phyloP scores from a whole-genome alignment of 257 asterid genomes.

The Anisodus acutangulus region DNA sequence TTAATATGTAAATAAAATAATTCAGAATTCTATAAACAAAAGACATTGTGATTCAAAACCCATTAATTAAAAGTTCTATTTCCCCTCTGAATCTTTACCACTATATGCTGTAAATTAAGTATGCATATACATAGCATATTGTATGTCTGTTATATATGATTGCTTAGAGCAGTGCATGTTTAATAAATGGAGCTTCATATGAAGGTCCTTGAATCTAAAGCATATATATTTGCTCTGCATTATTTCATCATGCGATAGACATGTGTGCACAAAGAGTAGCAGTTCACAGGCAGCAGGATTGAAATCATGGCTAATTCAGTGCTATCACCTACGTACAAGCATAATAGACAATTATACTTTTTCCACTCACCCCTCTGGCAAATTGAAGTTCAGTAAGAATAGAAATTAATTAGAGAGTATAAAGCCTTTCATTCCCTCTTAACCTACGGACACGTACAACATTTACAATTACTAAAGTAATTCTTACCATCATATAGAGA shows the following conservation, averaged over 20 bases:
- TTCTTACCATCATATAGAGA: too few species aligned
- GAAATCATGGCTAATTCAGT: constrained; percentile 3
- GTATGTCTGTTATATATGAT: not conserved
- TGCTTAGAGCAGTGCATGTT: not conserved
- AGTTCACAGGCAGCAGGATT: not conserved
- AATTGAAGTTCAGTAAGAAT: not conserved
- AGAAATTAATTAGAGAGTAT: too few species aligned
- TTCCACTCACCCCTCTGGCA: not conserved
- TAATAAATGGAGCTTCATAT: not conserved
- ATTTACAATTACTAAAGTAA: too few species aligned
- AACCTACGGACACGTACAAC: too few species aligned
- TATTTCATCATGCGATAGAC: not conserved
- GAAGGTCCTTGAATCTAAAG: not conserved
- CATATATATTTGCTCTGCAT: not conserved
- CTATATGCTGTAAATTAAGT: too few species aligned
- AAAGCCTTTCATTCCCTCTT: too few species aligned
- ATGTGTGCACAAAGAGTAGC: not conserved
- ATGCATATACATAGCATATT: not conserved
- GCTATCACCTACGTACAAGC: not conserved
- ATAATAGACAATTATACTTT: not conserved
- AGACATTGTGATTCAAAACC: too few species aligned
- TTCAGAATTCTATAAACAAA: too few species aligned
- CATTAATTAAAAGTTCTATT: too few species aligned
- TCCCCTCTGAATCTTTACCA: too few species aligned
- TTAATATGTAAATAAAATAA: too few species aligned